Evolutionary conservation across 2,329 filamentous ascomycete genomes (phyloP).

Genomic region (Diaporthe sp.): DNA sequence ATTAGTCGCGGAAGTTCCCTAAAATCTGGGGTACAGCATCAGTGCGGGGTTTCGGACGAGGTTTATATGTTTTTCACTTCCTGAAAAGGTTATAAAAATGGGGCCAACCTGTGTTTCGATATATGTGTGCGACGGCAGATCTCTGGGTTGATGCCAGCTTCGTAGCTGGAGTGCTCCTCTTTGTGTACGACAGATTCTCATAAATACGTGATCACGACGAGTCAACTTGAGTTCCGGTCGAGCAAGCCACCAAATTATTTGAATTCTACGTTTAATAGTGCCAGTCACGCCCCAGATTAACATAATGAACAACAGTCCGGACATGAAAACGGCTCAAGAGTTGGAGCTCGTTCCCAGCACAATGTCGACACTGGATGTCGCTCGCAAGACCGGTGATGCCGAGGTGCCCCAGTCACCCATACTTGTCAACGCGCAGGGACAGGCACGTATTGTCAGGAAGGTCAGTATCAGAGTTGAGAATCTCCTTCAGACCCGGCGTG

Average conservation of each 20-base stretch:
- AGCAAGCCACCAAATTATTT: not conserved
- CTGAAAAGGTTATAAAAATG: not conserved
- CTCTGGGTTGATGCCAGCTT: not conserved
- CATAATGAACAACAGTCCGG: not conserved
- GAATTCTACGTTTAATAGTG: not conserved
- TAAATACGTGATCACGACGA: not conserved
- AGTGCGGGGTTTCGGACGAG: conserved; percentile 8
- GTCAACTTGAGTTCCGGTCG: not conserved
- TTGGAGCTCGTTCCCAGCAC: not conserved
- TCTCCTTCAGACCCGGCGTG: not conserved
- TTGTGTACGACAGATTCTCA: not conserved
- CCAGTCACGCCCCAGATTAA: not conserved
- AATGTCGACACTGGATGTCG: not conserved
- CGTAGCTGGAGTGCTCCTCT: not conserved
- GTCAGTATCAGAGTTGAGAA: not conserved
- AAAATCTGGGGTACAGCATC: conserved; percentile 17
- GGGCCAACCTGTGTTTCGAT: not conserved
- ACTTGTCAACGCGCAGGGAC: not conserved
- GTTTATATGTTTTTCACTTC: not conserved
- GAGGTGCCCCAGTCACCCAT: not conserved
- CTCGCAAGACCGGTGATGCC: not conserved
- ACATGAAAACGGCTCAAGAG: not conserved
- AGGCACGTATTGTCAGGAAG: not conserved
- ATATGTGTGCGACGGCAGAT: not conserved
- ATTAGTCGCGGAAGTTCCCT: not conserved